Percentiles rank a stretch among this genome's conserved stretches.
Evolutionary conservation across 2,329 filamentous ascomycete species (phyloP).

Genomic region (Aspergillus sp.): DNA sequence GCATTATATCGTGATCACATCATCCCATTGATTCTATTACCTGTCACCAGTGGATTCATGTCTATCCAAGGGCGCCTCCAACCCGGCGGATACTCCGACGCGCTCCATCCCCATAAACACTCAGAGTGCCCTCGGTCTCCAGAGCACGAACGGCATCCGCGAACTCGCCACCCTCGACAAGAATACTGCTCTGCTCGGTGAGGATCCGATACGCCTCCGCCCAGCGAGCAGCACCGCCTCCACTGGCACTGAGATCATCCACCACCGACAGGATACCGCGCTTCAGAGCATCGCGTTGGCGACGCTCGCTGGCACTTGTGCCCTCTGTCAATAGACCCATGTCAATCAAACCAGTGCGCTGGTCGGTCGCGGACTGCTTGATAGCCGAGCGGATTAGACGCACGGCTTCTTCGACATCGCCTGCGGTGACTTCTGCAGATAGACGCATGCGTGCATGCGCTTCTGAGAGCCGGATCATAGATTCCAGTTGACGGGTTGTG

Average conservation of each 20-base stretch:
- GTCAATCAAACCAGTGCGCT: conserved; percentile 83
- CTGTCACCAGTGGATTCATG: not conserved
- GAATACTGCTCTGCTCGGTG: conserved; percentile 58
- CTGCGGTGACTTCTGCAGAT: conserved; percentile 61
- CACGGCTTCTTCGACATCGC: conserved; percentile 83
- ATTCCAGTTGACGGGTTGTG: conserved; percentile 91
- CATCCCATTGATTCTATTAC: conserved; percentile 3
- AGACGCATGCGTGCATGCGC: conserved; percentile 98
- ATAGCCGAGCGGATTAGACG: conserved; percentile 87
- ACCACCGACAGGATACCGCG: conserved; percentile 63
- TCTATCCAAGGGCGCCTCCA: conserved; percentile 34
- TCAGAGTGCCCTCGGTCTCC: conserved; percentile 76
- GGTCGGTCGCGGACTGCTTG: conserved; percentile 94
- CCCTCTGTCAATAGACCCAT: conserved; percentile 94
- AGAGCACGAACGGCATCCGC: conserved; percentile 68
- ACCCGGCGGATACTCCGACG: conserved; percentile 74
- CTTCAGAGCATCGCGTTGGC: conserved; percentile 76
- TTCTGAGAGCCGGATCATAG: conserved; percentile 94
- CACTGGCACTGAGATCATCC: conserved; percentile 69
- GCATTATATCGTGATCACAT: conserved; percentile 24
- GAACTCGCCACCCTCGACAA: conserved; percentile 73
- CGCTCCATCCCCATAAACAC: conserved; percentile 73
- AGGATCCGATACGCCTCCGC: conserved; percentile 68
- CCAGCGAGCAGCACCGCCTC: conserved; percentile 61
- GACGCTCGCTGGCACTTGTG: conserved; percentile 79